A percentile compares a stretch with the other conserved stretches of the same genome.
These are phyloP conservation scores for Fusarium decemcellulare DNA, from an alignment of 2,329 filamentous ascomycete genomes.

Conservation along the genomic window DNA sequence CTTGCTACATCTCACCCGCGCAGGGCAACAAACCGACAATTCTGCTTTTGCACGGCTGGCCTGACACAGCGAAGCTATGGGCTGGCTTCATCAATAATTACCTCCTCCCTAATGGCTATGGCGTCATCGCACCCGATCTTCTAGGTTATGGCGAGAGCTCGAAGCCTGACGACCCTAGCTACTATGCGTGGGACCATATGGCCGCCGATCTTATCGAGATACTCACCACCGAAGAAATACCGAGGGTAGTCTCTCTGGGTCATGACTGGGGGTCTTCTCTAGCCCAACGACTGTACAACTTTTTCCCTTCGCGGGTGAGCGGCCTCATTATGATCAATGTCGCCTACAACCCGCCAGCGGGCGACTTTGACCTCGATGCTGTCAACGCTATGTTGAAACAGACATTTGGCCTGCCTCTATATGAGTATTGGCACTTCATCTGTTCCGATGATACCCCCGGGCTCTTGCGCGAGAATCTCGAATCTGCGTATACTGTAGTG, in stretches of 20 bases:
- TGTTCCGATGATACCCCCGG: constrained; percentile 54
- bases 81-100: constrained; percentile 56
- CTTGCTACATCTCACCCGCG: constrained; percentile 54
- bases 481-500: constrained; percentile 52
- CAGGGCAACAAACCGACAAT: constrained; percentile 49
- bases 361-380: constrained; percentile 54
- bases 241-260: constrained; percentile 58
- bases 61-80: constrained; percentile 62
- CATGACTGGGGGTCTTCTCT: constrained; percentile 64
- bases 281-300: constrained; percentile 58
- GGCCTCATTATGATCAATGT: constrained; percentile 60
- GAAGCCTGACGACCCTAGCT: constrained; percentile 55
- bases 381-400: constrained; percentile 50
- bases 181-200: constrained; percentile 56
- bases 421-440: constrained; percentile 64
- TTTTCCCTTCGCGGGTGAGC: constrained; percentile 55
- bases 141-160: constrained; percentile 57
- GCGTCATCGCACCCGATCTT: constrained; percentile 55
- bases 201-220: constrained; percentile 57
- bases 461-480: constrained; percentile 56
- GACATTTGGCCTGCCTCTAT: constrained; percentile 53
- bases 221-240: constrained; percentile 54
- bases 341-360: constrained; percentile 55
- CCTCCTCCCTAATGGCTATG: constrained; percentile 53
- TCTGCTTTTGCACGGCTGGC: constrained; percentile 64